These are phyloP conservation scores for Venturiaceae sp. DNA, from an alignment of 2,329 filamentous ascomycete species.

Conservation along the genomic window DNA sequence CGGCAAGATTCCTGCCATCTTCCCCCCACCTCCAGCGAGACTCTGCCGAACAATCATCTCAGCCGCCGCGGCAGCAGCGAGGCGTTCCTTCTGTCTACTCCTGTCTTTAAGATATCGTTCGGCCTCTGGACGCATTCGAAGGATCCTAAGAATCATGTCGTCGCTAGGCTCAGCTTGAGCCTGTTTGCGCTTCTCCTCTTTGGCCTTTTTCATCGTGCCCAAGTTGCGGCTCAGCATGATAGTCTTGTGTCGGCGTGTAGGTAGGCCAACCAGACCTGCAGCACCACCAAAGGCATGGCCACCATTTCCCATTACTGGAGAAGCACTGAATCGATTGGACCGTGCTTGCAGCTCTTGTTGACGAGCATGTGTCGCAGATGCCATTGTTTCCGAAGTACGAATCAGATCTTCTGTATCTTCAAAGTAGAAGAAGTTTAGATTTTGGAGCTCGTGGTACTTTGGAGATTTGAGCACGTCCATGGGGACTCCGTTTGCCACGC, in stretches of 20 bases:
- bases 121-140: constrained; percentile 91
- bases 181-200: constrained; percentile 91
- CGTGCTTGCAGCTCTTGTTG: constrained; percentile 46
- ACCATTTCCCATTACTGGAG: constrained; percentile 39
- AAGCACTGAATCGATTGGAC: constrained; percentile 61
- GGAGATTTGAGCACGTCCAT: constrained; percentile 88
- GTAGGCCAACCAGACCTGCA: constrained; percentile 53
- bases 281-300: constrained; percentile 42
- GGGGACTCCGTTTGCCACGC: constrained; percentile 79
- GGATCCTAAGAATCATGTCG: constrained; percentile 92
- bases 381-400: constrained; percentile 93
- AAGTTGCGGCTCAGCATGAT: constrained; percentile 93
- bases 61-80: constrained; percentile 81
- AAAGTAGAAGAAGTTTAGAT: constrained; percentile 97
- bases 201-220: constrained; percentile 91
- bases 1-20: constrained; percentile 15
- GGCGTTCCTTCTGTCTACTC: constrained; percentile 85
- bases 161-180: constrained; percentile 94
- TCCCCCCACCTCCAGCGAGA: constrained; percentile 48
- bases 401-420: constrained; percentile 85
- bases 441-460: constrained; percentile 96
- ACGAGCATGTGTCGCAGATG: constrained; percentile 69
- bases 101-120: constrained; percentile 78
- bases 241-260: constrained; percentile 35
- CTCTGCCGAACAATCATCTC: constrained; percentile 94